Conservation (phyloP, 176 grass and related monocot species). For the Oryza punctata region DNA sequence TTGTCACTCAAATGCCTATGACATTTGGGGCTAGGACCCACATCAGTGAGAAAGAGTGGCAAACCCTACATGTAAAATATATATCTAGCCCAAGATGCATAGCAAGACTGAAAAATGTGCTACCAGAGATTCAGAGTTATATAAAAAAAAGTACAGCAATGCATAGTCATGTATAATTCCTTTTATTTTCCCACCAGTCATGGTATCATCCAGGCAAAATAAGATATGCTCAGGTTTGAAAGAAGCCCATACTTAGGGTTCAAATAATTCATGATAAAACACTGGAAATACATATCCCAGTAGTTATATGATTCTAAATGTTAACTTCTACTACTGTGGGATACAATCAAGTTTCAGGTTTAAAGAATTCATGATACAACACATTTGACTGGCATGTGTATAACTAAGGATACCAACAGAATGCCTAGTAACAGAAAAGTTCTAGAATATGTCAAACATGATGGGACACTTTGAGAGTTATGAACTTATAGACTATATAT, state of each 20-base stretch:
- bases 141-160: background rate
- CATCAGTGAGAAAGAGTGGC: background rate
- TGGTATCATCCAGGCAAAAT: background rate
- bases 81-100: conserved; percentile 15
- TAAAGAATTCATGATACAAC: background rate
- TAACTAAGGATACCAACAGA: conserved; percentile 7
- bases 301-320: background rate
- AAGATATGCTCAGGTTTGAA: background rate
- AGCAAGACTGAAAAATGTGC: background rate
- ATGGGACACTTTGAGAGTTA: background rate
- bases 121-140: background rate
- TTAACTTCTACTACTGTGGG: background rate
- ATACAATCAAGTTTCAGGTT: background rate
- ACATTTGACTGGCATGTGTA: background rate
- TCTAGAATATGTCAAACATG: background rate
- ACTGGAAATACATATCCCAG: background rate
- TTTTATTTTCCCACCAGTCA: background rate
- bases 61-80: background rate
- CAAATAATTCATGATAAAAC: background rate
- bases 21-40: background rate
- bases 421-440: conserved; percentile 2
- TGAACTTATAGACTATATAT: background rate
- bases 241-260: background rate
- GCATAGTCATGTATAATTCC: background rate
- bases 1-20: background rate